Percentiles rank a stretch among this genome's conserved stretches.
These are phyloP conservation scores for Citrus maxima DNA, from an alignment of 345 rosid species.

Conservation along the genomic window DNA sequence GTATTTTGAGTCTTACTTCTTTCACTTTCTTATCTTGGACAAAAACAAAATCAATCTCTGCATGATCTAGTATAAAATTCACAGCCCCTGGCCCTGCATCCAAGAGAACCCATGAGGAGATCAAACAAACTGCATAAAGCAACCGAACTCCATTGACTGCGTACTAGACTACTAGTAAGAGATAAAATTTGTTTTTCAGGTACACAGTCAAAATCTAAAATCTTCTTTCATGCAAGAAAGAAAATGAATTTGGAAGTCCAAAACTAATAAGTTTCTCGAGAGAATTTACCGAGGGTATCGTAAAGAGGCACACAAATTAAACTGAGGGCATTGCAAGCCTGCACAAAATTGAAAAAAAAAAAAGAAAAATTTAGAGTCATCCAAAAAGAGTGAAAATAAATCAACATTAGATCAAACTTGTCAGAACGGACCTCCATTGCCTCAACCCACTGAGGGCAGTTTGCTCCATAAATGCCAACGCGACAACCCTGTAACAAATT, in stretches of 20 bases:
- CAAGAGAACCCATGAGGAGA: slow-evolving; percentile 13
- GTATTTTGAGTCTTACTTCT: slow-evolving; percentile 43
- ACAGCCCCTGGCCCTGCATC: slow-evolving; percentile 82
- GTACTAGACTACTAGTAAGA: background rate
- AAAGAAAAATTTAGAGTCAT: background rate
- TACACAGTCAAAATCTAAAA: background rate
- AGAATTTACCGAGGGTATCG: slow-evolving; percentile 80
- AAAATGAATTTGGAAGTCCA: background rate
- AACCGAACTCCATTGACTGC: background rate
- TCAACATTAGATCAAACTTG: background rate
- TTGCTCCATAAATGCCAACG: slow-evolving; percentile 85
- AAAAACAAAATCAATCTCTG: slow-evolving; percentile 77
- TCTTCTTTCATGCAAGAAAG: background rate
- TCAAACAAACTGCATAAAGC: background rate
- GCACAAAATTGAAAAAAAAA: slow-evolving; percentile 21
- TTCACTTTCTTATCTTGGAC: slow-evolving; percentile 75
- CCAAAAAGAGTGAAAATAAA: background rate
- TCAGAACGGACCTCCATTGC: slow-evolving; percentile 80
- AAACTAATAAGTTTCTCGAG: background rate
- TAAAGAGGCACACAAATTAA: slow-evolving; percentile 90
- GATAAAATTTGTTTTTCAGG: background rate
- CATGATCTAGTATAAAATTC: slow-evolving; percentile 77
- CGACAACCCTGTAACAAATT: slow-evolving; percentile 56
- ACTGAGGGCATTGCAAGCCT: slow-evolving; percentile 88
- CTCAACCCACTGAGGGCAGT: slow-evolving; percentile 92